A percentile compares a stretch with the other conserved stretches of the same genome.
These are phyloP conservation scores for Epichloe sp. DNA, from an alignment of 2,329 filamentous ascomycete genomes.

Conservation along the genomic window DNA sequence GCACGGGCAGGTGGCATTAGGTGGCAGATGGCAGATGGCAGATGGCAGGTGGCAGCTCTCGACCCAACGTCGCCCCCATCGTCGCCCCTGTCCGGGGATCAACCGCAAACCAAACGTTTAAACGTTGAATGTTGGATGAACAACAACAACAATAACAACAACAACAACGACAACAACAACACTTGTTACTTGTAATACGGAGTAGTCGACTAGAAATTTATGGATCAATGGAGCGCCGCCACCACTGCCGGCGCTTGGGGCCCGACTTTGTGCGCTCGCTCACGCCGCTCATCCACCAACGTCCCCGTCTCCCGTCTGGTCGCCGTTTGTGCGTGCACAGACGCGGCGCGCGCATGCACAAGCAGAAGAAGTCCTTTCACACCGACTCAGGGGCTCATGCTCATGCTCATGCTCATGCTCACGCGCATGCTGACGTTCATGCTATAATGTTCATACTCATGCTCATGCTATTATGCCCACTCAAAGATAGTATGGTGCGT, in stretches of 20 bases:
- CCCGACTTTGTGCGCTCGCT: slow-evolving; percentile 3
- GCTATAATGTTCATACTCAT: no score
- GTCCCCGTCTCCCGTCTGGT: not conserved
- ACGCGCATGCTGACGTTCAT: not conserved
- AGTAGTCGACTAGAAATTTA: not conserved
- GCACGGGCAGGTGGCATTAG: no score
- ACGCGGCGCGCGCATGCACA: no score
- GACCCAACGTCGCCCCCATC: not conserved
- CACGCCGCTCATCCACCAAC: not conserved
- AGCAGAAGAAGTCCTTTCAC: not conserved
- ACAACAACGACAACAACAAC: no score
- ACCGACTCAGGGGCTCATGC: not conserved
- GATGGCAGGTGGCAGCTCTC: no score
- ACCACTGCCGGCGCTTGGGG: not conserved
- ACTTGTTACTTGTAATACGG: no score
- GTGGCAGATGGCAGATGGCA: no score
- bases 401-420: not conserved
- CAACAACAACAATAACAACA: no score
- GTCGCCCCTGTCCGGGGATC: not conserved
- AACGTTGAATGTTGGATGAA: no score
- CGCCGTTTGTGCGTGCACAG: not conserved
- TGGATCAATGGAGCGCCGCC: not conserved
- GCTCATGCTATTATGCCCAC: not conserved
- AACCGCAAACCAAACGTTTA: not conserved
- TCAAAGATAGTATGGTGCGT: no score